phyloP scores from a whole-genome alignment of 305 asterid species.

The Fraxinus floribunda region DNA sequence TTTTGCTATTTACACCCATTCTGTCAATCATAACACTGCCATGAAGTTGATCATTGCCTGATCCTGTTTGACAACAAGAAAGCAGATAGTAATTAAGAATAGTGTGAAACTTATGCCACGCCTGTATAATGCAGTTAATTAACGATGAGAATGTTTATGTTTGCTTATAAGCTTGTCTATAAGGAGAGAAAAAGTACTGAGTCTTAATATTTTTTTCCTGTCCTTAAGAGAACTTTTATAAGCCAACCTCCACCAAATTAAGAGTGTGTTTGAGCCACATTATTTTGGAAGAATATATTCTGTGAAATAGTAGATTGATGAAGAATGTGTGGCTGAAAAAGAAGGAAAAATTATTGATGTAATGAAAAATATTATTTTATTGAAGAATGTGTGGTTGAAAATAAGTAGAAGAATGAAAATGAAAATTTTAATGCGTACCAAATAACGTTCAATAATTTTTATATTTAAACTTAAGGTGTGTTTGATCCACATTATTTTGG shows the following conservation, averaged over 20 bases:
- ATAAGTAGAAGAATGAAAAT: no score
- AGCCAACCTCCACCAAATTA: neutral
- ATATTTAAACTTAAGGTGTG: no score
- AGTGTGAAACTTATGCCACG: neutral
- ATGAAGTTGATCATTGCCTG: conserved; percentile 34
- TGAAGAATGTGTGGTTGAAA: no score
- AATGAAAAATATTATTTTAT: no score
- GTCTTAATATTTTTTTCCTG: neutral
- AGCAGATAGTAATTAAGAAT: neutral
- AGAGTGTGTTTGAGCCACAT: no score
- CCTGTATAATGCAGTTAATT: neutral
- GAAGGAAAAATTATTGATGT: no score
- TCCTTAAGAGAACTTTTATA: neutral
- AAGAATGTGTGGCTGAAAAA: no score
- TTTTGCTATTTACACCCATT: conserved; percentile 38
- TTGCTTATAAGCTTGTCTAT: neutral
- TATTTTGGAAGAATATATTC: no score
- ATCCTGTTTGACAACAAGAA: neutral
- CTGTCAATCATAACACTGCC: conserved; percentile 35
- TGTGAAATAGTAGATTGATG: no score
- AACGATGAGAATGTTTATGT: neutral
- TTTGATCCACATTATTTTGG: no score
- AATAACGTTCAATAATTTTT: no score
- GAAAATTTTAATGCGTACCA: no score
- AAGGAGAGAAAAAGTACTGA: neutral